Evolutionary conservation across 768 basidiomycete species (phyloP), one percentile per base, ranked within the genome.

Genomic region (Candolleomyces efflorescens): DNA sequence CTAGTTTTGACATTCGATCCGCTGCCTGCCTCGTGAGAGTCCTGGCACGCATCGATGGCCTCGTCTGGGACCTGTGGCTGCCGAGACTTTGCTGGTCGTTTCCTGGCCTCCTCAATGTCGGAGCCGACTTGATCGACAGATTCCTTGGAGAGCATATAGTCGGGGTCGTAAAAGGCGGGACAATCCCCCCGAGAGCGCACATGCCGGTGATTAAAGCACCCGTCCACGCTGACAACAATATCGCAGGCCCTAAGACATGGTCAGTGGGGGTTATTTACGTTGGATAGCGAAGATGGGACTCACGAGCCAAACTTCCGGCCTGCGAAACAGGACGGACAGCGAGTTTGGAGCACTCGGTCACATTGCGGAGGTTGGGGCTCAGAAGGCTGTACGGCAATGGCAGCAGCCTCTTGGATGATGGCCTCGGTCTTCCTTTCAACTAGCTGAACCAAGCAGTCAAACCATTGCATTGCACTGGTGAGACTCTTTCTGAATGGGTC

Each of bases 161-260:
- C 49, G 0, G 71, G 71, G 0, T 72, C 59, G 24, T 75, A 70
- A 24, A 73, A 73, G 3, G 49, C 23, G 0, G 72, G 69, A 23
- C 71, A 65, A 47, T 76, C 67, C 3, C 73, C 73, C 0, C 67
- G 69, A 4, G 58, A 51, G 0, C 49, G 18, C 2, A 64, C 51
- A 53, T 80, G 76, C 0, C 67, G 61, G 54, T 78, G 73, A 48
- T 74, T 70, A 56, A 78, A 77, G 43, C 74, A 75, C 0, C 73
- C 13, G 18, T 78, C 75, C 0, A 66, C 63, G 0, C 66, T 66
- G 0, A 78, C 59, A 37, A 75, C 73, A 7, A 77, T 63, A 55
- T 78, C 73, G 2, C 65, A 69, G 0, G 75, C 73, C 1, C 73
- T 70, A 18, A 27, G 27, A 9, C 27, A 27, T 27, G 3, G 9